phyloP scores from a whole-genome alignment of 345 rosid genomes.

The Populus tremula region DNA sequence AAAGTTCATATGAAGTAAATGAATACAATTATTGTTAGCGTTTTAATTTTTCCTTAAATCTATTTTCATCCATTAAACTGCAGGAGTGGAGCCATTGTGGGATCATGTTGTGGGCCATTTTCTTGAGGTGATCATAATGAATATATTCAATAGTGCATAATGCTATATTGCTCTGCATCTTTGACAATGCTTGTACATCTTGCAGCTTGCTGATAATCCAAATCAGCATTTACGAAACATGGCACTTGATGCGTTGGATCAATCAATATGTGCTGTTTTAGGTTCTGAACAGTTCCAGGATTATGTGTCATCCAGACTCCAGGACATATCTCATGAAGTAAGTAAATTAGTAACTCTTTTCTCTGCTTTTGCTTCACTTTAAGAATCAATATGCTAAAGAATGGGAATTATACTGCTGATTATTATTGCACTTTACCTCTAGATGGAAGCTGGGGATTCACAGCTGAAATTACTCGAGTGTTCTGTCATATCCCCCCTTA shows the following conservation, averaged over 20 bases:
- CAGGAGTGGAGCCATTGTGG: conserved; percentile 94
- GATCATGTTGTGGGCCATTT: conserved; percentile 91
- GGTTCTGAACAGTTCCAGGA: conserved; percentile 79
- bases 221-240: conserved; percentile 75
- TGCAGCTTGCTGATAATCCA: conserved; percentile 88
- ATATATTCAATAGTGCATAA: conserved; percentile 18
- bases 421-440: conserved; percentile 20
- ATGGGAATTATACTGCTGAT: conserved; percentile 9
- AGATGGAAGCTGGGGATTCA: conserved; percentile 47
- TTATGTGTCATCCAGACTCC: conserved; percentile 38
- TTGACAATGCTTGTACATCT: conserved; percentile 34
- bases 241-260: conserved; percentile 95
- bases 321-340: conserved; percentile 49
- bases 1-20: neutral
- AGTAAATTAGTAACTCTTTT: conserved; percentile 29
- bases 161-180: conserved; percentile 16
- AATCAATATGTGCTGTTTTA: conserved; percentile 86
- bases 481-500: conserved; percentile 77
- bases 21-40: neutral
- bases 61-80: conserved; percentile 7
- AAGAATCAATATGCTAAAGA: neutral
- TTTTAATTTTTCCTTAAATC: neutral
- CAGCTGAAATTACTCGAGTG: conserved; percentile 72
- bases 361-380: conserved; percentile 2
- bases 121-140: conserved; percentile 59